These are phyloP conservation scores for Phycomyces blakesleeanus DNA, from an alignment of 192 early-diverging fungal genomes.

Conservation along the genomic window DNA sequence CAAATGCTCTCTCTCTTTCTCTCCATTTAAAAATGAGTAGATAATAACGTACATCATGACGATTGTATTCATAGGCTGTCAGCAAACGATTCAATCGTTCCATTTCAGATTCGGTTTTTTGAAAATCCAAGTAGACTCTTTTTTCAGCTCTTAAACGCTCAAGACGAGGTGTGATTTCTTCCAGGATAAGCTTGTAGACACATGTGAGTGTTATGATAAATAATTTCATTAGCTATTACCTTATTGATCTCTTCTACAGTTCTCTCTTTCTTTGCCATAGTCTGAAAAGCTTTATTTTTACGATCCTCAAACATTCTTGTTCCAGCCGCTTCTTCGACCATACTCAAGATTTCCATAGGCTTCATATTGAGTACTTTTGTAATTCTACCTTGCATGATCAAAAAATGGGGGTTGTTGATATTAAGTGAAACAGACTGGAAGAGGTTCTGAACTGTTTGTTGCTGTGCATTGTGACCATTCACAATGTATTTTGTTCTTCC, in stretches of 20 bases:
- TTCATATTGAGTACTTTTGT: constrained; percentile 99
- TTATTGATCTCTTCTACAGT: constrained; percentile 89
- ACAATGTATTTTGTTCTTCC: constrained; percentile 96
- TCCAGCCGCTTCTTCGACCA: constrained; percentile 99
- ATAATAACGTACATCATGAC: constrained; percentile 54
- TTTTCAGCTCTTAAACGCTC: constrained; percentile 87
- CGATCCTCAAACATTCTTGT: constrained; percentile 99
- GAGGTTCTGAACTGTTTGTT: constrained; percentile 85
- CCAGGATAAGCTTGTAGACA: constrained; percentile 61
- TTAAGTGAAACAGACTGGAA: constrained; percentile 98
- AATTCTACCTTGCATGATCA: constrained; percentile 98
- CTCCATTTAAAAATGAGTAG: background rate
- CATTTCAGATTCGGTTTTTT: constrained; percentile 88
- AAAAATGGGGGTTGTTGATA: constrained; percentile 98
- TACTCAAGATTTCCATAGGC: constrained; percentile 88
- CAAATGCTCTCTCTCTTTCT: constrained; percentile 3
- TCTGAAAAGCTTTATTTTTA: constrained; percentile 91
- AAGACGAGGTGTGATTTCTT: constrained; percentile 92
- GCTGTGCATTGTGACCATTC: constrained; percentile 88
- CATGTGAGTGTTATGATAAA: background rate
- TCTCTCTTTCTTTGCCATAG: constrained; percentile 93
- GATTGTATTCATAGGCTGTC: constrained; percentile 80
- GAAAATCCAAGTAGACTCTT: constrained; percentile 85
- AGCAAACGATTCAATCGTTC: constrained; percentile 77
- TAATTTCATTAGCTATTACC: constrained; percentile 27